These are phyloP conservation scores for Auricularia cornea DNA, from an alignment of 768 basidiomycete genomes.

Conservation along the genomic window DNA sequence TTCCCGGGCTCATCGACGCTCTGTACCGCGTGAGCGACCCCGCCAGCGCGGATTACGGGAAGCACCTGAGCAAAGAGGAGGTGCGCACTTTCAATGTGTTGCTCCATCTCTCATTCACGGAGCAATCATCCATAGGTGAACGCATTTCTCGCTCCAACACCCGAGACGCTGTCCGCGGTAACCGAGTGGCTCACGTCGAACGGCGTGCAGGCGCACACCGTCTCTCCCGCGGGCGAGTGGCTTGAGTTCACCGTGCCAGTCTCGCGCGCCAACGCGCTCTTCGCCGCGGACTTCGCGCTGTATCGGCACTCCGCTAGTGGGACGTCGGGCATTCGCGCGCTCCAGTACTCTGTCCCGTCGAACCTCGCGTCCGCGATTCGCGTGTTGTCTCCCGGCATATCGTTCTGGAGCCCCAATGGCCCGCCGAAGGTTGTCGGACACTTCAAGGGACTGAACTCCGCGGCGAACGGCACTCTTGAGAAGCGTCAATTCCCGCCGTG, in stretches of 20 bases:
- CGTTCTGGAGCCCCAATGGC: not conserved
- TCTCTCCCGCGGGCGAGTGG: slow-evolving; percentile 24
- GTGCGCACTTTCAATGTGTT: too few species aligned
- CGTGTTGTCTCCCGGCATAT: not conserved
- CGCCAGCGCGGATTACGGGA: too few species aligned
- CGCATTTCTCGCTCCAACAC: slow-evolving; percentile 2
- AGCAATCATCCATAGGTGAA: slow-evolving; percentile 8
- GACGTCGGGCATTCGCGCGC: not conserved
- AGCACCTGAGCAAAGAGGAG: too few species aligned
- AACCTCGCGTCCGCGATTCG: not conserved
- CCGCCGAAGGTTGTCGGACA: too few species aligned
- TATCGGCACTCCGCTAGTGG: not conserved
- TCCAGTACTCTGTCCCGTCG: not conserved
- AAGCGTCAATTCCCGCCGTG: slow-evolving; percentile 16
- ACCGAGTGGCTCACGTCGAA: slow-evolving; percentile 6
- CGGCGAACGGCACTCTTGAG: too few species aligned
- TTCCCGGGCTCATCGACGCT: too few species aligned
- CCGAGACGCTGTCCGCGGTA: slow-evolving; percentile 4
- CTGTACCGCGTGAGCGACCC: too few species aligned
- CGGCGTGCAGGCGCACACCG: not conserved
- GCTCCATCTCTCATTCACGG: not conserved
- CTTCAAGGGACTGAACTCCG: too few species aligned
- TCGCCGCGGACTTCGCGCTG: slow-evolving; percentile 26
- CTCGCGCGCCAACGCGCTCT: slow-evolving; percentile 26
- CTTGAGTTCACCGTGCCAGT: slow-evolving; percentile 24